Percentiles rank a stretch among this genome's conserved stretches.
phyloP scores from a whole-genome alignment of 1,284 basidiomycete species.

The Leccinum huronense region DNA sequence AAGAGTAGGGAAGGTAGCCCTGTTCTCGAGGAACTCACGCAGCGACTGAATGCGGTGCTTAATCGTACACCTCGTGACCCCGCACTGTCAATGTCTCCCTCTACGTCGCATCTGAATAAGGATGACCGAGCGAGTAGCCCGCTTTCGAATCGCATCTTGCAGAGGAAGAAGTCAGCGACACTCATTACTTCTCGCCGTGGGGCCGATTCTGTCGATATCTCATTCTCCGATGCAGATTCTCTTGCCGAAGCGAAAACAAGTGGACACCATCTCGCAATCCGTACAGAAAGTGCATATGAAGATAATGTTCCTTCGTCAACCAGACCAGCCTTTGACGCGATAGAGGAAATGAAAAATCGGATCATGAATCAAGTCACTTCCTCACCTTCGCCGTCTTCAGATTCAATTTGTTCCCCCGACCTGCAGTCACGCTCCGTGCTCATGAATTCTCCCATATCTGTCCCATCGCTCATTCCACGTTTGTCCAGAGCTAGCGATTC shows the following conservation, averaged over 20 bases:
- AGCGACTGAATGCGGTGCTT: constrained; percentile 48
- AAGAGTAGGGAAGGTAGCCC: constrained; percentile 63
- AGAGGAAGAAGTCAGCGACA: constrained; percentile 24
- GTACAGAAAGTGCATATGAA: constrained; percentile 7
- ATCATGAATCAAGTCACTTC: constrained; percentile 43
- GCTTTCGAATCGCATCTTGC: constrained; percentile 29
- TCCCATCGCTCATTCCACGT: constrained; percentile 36
- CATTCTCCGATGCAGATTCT: constrained; percentile 8
- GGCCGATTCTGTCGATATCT: constrained; percentile 8
- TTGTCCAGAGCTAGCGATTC: constrained; percentile 27
- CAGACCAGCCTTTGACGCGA: constrained; percentile 47
- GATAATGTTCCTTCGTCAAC: constrained; percentile 31
- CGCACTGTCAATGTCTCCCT: constrained; percentile 16
- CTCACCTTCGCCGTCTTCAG: constrained; percentile 31
- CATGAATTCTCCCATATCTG: constrained; percentile 15
- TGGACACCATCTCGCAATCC: constrained; percentile 7
- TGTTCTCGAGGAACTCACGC: constrained; percentile 55
- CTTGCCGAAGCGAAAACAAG: constrained; percentile 8
- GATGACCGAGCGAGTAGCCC: constrained; percentile 34
- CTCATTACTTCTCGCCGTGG: constrained; percentile 8
- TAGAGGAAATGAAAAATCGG: constrained; percentile 64
- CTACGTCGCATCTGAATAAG: constrained; percentile 10
- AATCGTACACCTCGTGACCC: constrained; percentile 37
- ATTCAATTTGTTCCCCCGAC: constrained; percentile 19
- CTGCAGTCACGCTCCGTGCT: constrained; percentile 10